Base-by-base conservation (phyloP, 2,329 filamentous ascomycete species). In the Lasiodiplodia gonubiensis region DNA sequence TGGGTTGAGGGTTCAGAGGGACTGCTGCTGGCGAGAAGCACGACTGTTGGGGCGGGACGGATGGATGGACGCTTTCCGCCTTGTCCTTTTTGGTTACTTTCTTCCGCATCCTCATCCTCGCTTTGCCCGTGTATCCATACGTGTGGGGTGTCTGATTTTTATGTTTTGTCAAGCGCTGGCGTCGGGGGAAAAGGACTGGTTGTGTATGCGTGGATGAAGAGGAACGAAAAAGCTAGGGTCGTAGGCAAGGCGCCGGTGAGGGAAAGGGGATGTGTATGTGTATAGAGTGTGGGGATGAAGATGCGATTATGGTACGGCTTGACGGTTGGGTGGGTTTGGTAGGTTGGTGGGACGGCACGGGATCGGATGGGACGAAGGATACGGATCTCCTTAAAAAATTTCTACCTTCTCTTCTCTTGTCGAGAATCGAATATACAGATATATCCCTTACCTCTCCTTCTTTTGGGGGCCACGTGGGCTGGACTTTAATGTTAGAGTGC, bases 61-160 rank as follows among this genome's bases (percentile, higher is more conserved):
- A n/a, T 35, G 27, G 27, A 27, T 16, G 23, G n/a, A 25, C 14
- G 8, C n/a, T 51, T 42, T 42, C 61, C 46, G 27, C 21, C 48
- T 33, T 54, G 23, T 65, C 30, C 51, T 65, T 49, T 53, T 30
- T 27, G 8, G n/a, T 54, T 21, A n/a, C 63, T 30, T 30, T 27
- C 33, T 46, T 23, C 39, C 48, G n/a, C 42, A 21, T n/a, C 42
- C 55, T 18, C 8, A 30, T 42, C 27, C 55, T 64, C 21, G 53
- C 23, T 55, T 53, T 55, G 42, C 49, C 49, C 46, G 52, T 55
- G 52, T 65, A 53, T 65, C 37, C 52, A 53, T 65, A 54, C 63
- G 49, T 65, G 53, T 37, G 33, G 39, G 35, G 39, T 35, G 59
- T 37, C 21, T 46, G 37, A 51, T 46, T 4, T 52, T 64, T 30